Base-by-base conservation (phyloP, 495 filamentous ascomycete genomes). In the Talaromyces adpressus region DNA sequence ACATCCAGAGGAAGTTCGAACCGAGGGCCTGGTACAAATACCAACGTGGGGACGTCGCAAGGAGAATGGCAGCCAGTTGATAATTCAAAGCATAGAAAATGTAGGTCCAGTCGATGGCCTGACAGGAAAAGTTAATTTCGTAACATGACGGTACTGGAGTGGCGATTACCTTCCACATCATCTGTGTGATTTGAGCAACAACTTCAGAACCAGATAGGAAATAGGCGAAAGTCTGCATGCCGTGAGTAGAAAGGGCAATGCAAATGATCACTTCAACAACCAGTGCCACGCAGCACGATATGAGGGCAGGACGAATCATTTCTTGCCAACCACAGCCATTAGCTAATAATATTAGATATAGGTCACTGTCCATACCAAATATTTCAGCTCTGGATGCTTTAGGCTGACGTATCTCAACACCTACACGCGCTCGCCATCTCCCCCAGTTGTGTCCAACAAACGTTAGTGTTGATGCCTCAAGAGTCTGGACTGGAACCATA, bases 371-470 rank as follows among this genome's bases (percentile, higher is more conserved):
- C 49, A 29, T 22, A 63, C 62, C 45, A 74, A 70, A 68, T 75
- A 65, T 9, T 68, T 34, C 57, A 83, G 61, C n/a, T 81, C 69
- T 58, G 25, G 54, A 57, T 57, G 54, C 65, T 64, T 61, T 68
- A 18, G 75, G 69, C 5, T 73, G 72, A 14, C 71, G 75, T 1
- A 70, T 68, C 39, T 70, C 63, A 11, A 67, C 66, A 5, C 77
- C 77, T 30, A 78, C 72, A 3, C 63, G 59, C 6, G 71, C 71
- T 63, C 82, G 75, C 81, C 85, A 90, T 4, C 67, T 62, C 0
- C 87, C 87, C 89, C 89, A 91, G 12, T 71, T 71, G 69, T 92
- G 89, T 0, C 88, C 87, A 29, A 91, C 76, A 67, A 90, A 90
- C 0, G 87, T 76, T 4, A 87, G 75, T 1, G 85, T 74, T 0